Conservation (phyloP, 495 filamentous ascomycete species). For the Xeromyces bisporus region DNA sequence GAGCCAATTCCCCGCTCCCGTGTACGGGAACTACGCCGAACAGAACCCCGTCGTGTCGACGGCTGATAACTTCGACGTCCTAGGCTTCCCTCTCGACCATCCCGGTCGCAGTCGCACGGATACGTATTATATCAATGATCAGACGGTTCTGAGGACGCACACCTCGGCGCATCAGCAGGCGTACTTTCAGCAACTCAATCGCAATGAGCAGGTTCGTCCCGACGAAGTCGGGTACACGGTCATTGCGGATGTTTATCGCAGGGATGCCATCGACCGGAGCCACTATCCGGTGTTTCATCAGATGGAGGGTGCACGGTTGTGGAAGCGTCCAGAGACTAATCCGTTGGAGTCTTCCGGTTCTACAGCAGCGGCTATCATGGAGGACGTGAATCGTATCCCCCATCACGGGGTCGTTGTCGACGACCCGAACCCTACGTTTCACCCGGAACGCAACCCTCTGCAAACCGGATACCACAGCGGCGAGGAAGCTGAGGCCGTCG, state of each 20-base stretch:
- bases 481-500: conserved; percentile 69
- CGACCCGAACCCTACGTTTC: conserved; percentile 66
- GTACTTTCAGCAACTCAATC: conserved; percentile 45
- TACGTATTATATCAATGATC: conserved; percentile 86
- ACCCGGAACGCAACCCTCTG: conserved; percentile 68
- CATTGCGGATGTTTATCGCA: conserved; percentile 87
- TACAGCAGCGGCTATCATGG: conserved; percentile 33
- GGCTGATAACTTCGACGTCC: conserved; percentile 82
- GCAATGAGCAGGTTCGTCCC: conserved; percentile 31
- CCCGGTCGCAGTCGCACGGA: conserved; percentile 75
- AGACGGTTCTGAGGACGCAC: conserved; percentile 78
- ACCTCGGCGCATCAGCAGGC: conserved; percentile 86
- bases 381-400: conserved; percentile 52
- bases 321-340: conserved; percentile 56
- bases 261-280: conserved; percentile 84
- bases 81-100: conserved; percentile 78
- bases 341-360: conserved; percentile 29
- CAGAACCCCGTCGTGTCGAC: conserved; percentile 76
- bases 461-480: conserved; percentile 51
- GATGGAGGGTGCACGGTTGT: conserved; percentile 88
- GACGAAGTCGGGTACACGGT: conserved; percentile 69
- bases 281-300: conserved; percentile 98
- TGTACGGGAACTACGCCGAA: conserved; percentile 57
- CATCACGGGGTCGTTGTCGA: conserved; percentile 55
- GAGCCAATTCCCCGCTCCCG: conserved; percentile 59